Base-by-base conservation (phyloP, 352 stramenopile genomes). In the Globisporangium apiculatum region DNA sequence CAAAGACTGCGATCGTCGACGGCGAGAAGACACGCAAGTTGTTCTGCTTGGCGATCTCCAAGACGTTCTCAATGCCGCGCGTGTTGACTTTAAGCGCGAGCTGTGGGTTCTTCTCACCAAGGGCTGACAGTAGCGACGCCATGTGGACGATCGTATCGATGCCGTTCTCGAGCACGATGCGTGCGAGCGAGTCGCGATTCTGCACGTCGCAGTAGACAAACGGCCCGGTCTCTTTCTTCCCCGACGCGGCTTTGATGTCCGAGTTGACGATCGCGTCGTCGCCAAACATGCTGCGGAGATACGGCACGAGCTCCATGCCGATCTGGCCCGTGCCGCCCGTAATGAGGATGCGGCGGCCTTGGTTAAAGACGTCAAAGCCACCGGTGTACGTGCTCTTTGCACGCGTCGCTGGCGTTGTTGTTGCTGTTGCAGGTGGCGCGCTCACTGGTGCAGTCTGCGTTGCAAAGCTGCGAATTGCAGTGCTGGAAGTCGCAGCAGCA, bases 1-100 rank as follows among this genome's bases (percentile, higher is more conserved):
- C 89, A 54, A 96, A 97, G 48, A 95, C 89, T 2, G 85, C 79
- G 56, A 97, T 97, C 11, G 89, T 96, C n/a, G 84, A 96, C 5
- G 89, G 89, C 15, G 84, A 83, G 62, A 96, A 97, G 10, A 97
- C 82, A 12, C 81, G 74, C 53, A 96, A 66, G 51, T 92, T 85
- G 75, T 97, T 91, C 64, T 92, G 76, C 47, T 82, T 75, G 36
- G 89, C 89, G 36, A 95, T 77, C 57, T 97, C 88, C 17, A 97
- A 73, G 42, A 97, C 87, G 68, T 97, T 97, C 65, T 96, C 82
- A 42, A 89, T 82, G 46, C 88, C 88, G 53, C 82, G 84, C 14
- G 85, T 94, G 68, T 97, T 97, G 48, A 97, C 79, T 31, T 86
- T 76, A 48, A 97, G 72, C 51, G 90, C 90, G 18, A 96, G 69